These are phyloP conservation scores for Gossypium raimondii DNA, from an alignment of 345 rosid species.

Conservation along the genomic window DNA sequence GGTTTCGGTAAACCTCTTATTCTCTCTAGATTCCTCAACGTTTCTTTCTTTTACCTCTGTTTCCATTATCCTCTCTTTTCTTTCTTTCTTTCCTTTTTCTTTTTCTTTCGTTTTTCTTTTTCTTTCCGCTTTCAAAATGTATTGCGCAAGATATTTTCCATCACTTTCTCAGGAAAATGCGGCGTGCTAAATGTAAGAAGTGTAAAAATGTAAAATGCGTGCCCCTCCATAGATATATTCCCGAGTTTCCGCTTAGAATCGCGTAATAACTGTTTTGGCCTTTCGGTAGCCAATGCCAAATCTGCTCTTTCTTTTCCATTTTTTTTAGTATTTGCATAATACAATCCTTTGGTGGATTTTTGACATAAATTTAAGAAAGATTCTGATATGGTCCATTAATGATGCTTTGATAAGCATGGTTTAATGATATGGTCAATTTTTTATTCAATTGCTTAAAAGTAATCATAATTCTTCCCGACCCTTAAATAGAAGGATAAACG, in stretches of 20 bases:
- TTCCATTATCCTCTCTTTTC: not conserved
- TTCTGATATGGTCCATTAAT: no score
- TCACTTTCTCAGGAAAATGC: constrained; percentile 3
- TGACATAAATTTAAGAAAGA: no score
- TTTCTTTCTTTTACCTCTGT: constrained; percentile 12
- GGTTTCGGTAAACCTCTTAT: constrained; percentile 23
- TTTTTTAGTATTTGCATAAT: not conserved
- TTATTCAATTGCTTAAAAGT: no score
- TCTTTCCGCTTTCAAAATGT: constrained; percentile 2
- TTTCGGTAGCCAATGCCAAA: not conserved
- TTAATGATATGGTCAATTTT: no score
- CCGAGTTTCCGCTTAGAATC: not conserved
- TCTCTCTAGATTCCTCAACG: constrained; percentile 15
- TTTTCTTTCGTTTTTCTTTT: not conserved
- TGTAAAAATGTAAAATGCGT: not conserved
- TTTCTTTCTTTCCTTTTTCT: not conserved
- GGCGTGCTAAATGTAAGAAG: not conserved
- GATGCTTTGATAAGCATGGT: no score
- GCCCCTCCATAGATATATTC: not conserved
- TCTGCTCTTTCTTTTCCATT: not conserved
- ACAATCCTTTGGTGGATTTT: not conserved
- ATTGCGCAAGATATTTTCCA: not conserved
- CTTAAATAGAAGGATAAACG: no score
- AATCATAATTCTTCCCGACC: no score
- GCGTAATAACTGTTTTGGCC: not conserved